phyloP scores from a whole-genome alignment of 495 filamentous ascomycete species.

The Trichoderma virens region DNA sequence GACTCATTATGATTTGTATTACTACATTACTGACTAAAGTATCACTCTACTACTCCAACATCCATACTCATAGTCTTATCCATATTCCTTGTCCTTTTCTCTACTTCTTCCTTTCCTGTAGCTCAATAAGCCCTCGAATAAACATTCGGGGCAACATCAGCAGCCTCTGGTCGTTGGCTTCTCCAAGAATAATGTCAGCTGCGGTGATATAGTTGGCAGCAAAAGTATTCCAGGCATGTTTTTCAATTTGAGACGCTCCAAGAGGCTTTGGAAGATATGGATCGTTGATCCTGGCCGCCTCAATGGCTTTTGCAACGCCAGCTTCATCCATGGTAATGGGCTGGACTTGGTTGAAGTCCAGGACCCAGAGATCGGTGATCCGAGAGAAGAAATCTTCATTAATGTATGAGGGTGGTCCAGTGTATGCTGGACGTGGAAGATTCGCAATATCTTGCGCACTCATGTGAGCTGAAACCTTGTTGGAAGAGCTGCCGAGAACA shows the following conservation, averaged over 20 bases:
- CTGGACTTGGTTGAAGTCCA: slow-evolving; percentile 24
- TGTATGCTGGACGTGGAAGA: slow-evolving; percentile 11
- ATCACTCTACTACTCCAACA: too few relatives aligned
- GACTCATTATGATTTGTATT: too few relatives aligned
- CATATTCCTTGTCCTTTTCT: too few relatives aligned
- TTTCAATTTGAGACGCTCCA: background rate
- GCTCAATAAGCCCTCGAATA: background rate
- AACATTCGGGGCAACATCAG: background rate
- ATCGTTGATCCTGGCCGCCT: slow-evolving; percentile 18
- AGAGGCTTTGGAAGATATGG: slow-evolving; percentile 21
- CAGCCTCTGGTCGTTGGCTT: background rate
- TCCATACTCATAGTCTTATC: too few relatives aligned
- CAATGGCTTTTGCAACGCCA: slow-evolving; percentile 18
- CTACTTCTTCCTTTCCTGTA: background rate
- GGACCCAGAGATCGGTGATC: slow-evolving; percentile 17
- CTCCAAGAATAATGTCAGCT: background rate
- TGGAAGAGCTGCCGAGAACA: slow-evolving; percentile 13
- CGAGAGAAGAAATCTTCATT: slow-evolving; percentile 15
- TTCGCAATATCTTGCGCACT: background rate
- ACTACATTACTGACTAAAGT: too few relatives aligned
- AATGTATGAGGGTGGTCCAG: slow-evolving; percentile 11
- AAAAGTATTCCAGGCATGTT: background rate
- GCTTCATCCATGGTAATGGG: slow-evolving; percentile 18
- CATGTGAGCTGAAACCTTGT: background rate
- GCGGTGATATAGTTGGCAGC: background rate